Evolutionary conservation across 495 filamentous ascomycete genomes (phyloP).

Genomic region (Trichoderma erinaceum): DNA sequence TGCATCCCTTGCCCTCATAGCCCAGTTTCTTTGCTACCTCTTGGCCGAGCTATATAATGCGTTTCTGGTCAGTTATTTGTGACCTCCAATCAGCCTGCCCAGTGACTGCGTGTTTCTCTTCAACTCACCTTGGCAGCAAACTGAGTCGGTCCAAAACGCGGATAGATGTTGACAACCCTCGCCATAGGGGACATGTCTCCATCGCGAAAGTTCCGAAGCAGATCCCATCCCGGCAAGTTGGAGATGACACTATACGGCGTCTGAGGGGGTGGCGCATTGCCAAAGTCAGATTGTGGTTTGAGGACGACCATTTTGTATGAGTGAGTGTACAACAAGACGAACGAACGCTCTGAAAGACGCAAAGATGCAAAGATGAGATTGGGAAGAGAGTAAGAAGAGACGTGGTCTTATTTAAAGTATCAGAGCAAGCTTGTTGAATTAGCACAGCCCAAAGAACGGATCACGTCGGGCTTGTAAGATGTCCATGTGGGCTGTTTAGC

Average conservation of each 20-base stretch:
- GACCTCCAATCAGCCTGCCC: too few relatives aligned
- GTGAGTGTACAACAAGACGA: neutral
- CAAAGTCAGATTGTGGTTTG: constrained; percentile 25
- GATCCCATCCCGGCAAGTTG: constrained; percentile 32
- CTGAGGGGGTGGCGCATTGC: constrained; percentile 38
- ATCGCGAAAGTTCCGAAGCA: constrained; percentile 25
- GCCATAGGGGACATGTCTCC: constrained; percentile 28
- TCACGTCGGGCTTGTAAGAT: neutral
- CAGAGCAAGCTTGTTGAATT: neutral
- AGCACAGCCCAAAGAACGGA: neutral
- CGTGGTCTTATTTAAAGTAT: neutral
- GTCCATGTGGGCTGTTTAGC: neutral
- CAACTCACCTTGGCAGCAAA: constrained; percentile 21
- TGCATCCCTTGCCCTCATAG: constrained; percentile 24
- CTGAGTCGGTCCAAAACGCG: constrained; percentile 33
- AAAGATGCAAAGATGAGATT: neutral
- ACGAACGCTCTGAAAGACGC: neutral
- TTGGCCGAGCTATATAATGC: constrained; percentile 24
- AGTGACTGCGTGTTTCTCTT: too few relatives aligned
- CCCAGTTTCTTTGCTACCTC: constrained; percentile 24
- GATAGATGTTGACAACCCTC: constrained; percentile 34
- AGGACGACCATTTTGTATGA: constrained; percentile 16
- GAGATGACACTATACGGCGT: constrained; percentile 35
- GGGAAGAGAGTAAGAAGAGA: neutral
- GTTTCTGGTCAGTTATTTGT: neutral